Conservation (phyloP, 345 rosid genomes). For the Geranium brycei region DNA sequence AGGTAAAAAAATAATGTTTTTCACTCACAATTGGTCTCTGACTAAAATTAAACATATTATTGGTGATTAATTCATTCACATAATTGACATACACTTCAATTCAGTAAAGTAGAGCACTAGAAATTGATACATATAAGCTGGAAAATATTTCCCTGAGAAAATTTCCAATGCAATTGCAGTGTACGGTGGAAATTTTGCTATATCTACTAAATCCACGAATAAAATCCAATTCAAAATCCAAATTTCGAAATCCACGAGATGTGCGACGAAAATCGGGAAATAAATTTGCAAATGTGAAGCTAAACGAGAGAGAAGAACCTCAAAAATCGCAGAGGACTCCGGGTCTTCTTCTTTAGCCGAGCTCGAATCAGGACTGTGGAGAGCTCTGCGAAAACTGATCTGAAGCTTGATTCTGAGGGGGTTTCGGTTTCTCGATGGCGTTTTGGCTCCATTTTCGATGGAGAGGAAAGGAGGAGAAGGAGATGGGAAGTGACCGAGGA, state of each 20-base stretch:
- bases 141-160: too few species aligned
- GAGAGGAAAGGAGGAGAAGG: not conserved
- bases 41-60: too few species aligned
- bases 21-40: too few species aligned
- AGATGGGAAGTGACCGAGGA: not conserved
- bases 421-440: not conserved
- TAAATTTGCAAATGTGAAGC: not conserved
- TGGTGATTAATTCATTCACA: too few species aligned
- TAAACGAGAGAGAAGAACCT: not conserved
- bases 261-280: not conserved
- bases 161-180: not conserved
- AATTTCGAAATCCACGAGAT: not conserved
- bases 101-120: too few species aligned
- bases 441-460: not conserved
- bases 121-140: too few species aligned
- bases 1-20: too few species aligned
- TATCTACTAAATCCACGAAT: not conserved
- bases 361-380: not conserved
- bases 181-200: not conserved
- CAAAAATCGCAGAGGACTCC: not conserved
- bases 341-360: not conserved
- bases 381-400: not conserved
- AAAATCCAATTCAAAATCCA: not conserved
- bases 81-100: too few species aligned
- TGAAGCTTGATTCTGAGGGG: not conserved